Percentiles rank a stretch among this genome's conserved stretches.
phyloP scores from a whole-genome alignment of 805 yeast genomes.

The Wickerhamiella parazyma region DNA sequence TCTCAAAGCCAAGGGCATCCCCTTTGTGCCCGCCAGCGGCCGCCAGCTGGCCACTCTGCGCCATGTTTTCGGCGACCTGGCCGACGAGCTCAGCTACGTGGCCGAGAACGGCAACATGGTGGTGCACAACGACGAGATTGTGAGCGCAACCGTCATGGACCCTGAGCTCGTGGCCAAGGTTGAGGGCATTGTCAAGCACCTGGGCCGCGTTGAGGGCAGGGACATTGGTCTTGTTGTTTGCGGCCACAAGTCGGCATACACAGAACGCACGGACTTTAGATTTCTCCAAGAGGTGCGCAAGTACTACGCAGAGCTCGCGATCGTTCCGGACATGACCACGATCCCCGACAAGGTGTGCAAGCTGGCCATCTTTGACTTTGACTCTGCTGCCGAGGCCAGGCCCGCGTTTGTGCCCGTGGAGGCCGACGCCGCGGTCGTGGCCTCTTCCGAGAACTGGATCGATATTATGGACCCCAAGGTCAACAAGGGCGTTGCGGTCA shows the following conservation, averaged over 20 bases:
- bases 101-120: conserved; percentile 9
- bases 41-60: conserved; percentile 5
- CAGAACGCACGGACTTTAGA: conserved; percentile 6
- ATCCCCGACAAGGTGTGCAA: conserved; percentile 8
- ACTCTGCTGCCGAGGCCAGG: not conserved
- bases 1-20: conserved; percentile 2
- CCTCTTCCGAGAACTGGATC: conserved; percentile 6
- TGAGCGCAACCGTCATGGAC: conserved; percentile 7
- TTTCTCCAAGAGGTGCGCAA: conserved; percentile 7
- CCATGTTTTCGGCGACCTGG: conserved; percentile 2
- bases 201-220: conserved; percentile 4
- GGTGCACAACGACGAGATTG: conserved; percentile 5
- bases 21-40: conserved; percentile 6
- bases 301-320: conserved; percentile 7
- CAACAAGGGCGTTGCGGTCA: conserved; percentile 7
- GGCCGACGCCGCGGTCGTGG: conserved; percentile 3
- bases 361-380: conserved; percentile 7
- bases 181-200: not conserved
- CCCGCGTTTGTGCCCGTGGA: not conserved
- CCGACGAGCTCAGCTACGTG: conserved; percentile 2
- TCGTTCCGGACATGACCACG: conserved; percentile 6
- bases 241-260: conserved; percentile 8
- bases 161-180: conserved; percentile 1
- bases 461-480: conserved; percentile 7
- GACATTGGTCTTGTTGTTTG: conserved; percentile 8